Conservation (phyloP, 176 grass and related monocot genomes). For the Oryza coarctata region DNA sequence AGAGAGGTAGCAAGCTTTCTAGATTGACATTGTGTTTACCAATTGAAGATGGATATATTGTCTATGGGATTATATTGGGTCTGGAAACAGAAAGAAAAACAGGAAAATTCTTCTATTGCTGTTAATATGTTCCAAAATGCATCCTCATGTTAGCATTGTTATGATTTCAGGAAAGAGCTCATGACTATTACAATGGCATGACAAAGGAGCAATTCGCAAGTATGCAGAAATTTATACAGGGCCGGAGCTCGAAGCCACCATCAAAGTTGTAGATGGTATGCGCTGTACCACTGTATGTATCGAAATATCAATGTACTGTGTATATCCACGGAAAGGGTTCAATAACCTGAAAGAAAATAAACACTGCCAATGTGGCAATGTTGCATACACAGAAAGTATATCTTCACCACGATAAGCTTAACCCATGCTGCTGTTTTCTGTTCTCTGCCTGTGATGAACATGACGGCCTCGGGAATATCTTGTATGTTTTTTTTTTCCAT, state of each 20-base stretch:
- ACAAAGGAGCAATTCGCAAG: constrained; percentile 85
- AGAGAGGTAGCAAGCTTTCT: background rate
- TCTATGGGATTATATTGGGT: background rate
- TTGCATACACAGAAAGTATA: background rate
- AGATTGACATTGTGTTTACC: background rate
- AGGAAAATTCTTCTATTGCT: background rate
- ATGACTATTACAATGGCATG: constrained; percentile 80
- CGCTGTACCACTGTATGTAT: background rate
- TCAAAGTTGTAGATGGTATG: constrained; percentile 64
- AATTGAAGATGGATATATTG: background rate
- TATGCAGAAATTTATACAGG: constrained; percentile 88
- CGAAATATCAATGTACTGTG: background rate
- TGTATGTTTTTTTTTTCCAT: too few species aligned
- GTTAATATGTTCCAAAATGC: constrained; percentile 5
- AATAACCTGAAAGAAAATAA: background rate
- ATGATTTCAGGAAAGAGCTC: constrained; percentile 76
- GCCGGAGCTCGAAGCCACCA: constrained; percentile 54
- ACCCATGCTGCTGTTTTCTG: too few species aligned
- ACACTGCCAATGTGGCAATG: background rate
- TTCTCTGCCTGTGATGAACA: background rate
- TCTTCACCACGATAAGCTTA: background rate
- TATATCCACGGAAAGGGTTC: background rate
- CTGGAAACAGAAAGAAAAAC: constrained; percentile 10
- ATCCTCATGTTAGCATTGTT: constrained; percentile 7
- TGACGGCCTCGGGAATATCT: too few species aligned